Base-by-base conservation (phyloP, 352 stramenopile species). In the Aphanomyces invadans region DNA sequence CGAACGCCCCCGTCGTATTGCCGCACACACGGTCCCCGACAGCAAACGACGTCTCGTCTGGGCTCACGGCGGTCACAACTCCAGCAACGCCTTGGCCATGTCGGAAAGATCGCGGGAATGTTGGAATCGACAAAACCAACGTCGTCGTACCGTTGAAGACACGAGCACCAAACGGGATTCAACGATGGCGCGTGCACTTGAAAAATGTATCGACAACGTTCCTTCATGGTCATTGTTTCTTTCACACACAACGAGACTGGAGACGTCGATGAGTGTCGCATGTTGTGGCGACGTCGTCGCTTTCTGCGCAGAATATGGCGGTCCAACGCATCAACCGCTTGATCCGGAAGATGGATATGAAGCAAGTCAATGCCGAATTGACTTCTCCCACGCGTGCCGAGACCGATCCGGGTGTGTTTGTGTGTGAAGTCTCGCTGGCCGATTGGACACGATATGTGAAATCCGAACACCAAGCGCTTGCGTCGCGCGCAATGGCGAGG, bases 11-110 rank as follows among this genome's bases (percentile, higher is more conserved):
- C 25, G 28, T n/a, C 36, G 67, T 70, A 19, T 62, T 68, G 1
- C 76, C 76, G 71, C 80, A 84, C 17, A 84, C 70, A 33, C 54
- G 62, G 56, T 84, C 74, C 2, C 74, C 76, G 15, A 72, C 68
- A 51, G 57, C 7, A n/a, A 81, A 72, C 11, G 56, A 71, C 32
- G 23, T 51, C 4, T 73, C 73, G 26, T 71, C 54, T 12, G 31
- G 29, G 33, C 76, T 74, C 15, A 82, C 71, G 55, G 72, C 25
- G 29, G 72, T 66, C 10, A 84, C 71, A 2, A 73, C 48, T 42
- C 76, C 76, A 29, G 74, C 67, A 26, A 80, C 62, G 15, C 56
- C 59, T 23, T 59, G 10, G 42, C 59, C 59, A 65, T 64, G 56
- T 9, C 46, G n/a, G 28, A 54, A 65, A 65, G 33, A 52, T 57